Conservation (phyloP, 352 stramenopile genomes). For the Globisporangium mamillatum region DNA sequence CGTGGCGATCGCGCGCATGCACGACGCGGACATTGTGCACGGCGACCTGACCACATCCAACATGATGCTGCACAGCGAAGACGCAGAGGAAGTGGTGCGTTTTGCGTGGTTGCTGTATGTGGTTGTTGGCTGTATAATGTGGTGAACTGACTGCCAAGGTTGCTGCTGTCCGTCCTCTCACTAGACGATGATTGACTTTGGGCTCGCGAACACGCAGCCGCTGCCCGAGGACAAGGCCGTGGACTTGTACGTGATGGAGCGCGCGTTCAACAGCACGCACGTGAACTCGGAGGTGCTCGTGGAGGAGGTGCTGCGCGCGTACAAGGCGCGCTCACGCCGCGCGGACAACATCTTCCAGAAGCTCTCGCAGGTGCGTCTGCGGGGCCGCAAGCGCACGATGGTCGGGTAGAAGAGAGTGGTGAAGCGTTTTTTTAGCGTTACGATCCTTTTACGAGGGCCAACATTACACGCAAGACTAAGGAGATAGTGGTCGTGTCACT, state of each 20-base stretch:
- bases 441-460: no score
- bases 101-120: no score
- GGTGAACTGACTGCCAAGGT: no score
- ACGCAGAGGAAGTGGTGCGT: slow-evolving; percentile 54
- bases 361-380: slow-evolving; percentile 82
- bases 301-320: slow-evolving; percentile 80
- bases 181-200: slow-evolving; percentile 86
- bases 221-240: slow-evolving; percentile 91
- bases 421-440: no score
- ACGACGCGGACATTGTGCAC: slow-evolving; percentile 91
- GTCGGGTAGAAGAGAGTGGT: slow-evolving; percentile 59
- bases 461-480: no score
- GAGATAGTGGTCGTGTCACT: no score
- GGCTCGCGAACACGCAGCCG: slow-evolving; percentile 78
- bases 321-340: slow-evolving; percentile 76
- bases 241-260: slow-evolving; percentile 93
- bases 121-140: no score
- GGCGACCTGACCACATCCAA: slow-evolving; percentile 94
- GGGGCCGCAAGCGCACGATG: slow-evolving; percentile 90
- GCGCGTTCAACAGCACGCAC: slow-evolving; percentile 90
- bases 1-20: slow-evolving; percentile 88
- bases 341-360: slow-evolving; percentile 83
- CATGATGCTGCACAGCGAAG: slow-evolving; percentile 83
- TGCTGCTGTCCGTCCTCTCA: slow-evolving; percentile 8
- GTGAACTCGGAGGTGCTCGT: slow-evolving; percentile 83